Conservation (phyloP, 768 basidiomycete genomes). For the Kwoniella dendrophila region DNA sequence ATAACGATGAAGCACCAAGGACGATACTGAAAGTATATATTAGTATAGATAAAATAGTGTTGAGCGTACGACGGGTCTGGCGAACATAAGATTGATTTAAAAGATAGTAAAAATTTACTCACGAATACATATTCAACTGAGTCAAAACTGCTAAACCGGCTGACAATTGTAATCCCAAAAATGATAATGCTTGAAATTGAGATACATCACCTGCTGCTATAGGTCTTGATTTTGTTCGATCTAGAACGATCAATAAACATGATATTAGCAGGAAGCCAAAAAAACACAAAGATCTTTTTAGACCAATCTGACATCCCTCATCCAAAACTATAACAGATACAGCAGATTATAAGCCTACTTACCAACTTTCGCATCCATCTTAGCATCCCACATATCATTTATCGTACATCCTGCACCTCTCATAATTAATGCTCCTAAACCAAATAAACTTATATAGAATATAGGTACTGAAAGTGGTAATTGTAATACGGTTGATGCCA, state of each 20-base stretch:
- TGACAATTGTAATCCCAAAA: slow-evolving; percentile 78
- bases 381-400: slow-evolving; percentile 97
- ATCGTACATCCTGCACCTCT: slow-evolving; percentile 97
- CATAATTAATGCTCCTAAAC: slow-evolving; percentile 89
- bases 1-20: slow-evolving; percentile 87
- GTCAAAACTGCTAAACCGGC: slow-evolving; percentile 81
- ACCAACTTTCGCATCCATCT: slow-evolving; percentile 91
- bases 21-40: slow-evolving; percentile 66
- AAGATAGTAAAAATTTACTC: slow-evolving; percentile 28
- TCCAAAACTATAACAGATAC: neutral
- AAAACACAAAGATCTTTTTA: neutral
- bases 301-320: no score
- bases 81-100: neutral
- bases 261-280: neutral
- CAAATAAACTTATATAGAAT: slow-evolving; percentile 79
- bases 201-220: slow-evolving; percentile 81
- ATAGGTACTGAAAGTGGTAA: slow-evolving; percentile 70
- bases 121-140: slow-evolving; percentile 96
- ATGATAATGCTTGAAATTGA: slow-evolving; percentile 71
- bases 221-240: slow-evolving; percentile 82
- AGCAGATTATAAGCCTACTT: slow-evolving; percentile 50
- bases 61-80: neutral
- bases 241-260: slow-evolving; percentile 58
- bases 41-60: neutral
- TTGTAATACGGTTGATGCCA: slow-evolving; percentile 82